Evolutionary conservation across 2,329 filamentous ascomycete genomes (phyloP).

Genomic region (Ploettnerulaceae sp.): DNA sequence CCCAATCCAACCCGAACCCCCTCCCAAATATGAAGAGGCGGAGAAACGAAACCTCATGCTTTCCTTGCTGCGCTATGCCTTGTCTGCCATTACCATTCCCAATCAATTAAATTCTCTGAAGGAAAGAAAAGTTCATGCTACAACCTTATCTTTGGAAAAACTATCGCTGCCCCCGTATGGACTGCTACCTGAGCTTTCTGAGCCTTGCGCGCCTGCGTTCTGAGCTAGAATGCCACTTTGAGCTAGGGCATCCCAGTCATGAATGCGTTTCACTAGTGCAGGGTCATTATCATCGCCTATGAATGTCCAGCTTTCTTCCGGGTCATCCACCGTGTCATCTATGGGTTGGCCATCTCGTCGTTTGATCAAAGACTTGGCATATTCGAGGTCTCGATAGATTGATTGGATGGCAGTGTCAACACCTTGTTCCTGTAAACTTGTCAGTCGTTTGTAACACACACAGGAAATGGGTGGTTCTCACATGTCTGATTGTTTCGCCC

Average conservation of each 20-base stretch:
- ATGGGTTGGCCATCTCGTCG: conserved; percentile 51
- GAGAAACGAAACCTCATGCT: too few species aligned
- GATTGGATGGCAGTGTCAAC: conserved; percentile 87
- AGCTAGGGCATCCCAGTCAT: conserved; percentile 32
- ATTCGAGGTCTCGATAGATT: conserved; percentile 92
- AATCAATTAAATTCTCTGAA: neutral
- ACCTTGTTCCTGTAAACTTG: conserved; percentile 66
- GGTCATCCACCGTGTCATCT: conserved; percentile 54
- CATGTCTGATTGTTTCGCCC: conserved; percentile 81
- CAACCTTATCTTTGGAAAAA: conserved; percentile 7
- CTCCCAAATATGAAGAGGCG: too few species aligned
- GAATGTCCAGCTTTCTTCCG: conserved; percentile 86
- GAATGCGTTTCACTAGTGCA: conserved; percentile 29
- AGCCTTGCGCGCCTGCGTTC: neutral
- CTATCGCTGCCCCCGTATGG: conserved; percentile 11
- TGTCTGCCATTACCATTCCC: conserved; percentile 6
- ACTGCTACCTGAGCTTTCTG: conserved; percentile 17
- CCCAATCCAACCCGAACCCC: too few species aligned
- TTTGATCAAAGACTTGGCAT: conserved; percentile 79
- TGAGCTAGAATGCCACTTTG: conserved; percentile 20
- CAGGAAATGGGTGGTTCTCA: conserved; percentile 41
- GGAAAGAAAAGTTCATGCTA: conserved; percentile 1
- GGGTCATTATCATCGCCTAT: conserved; percentile 50
- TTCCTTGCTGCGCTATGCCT: neutral
- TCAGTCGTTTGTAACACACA: conserved; percentile 26